phyloP scores from a whole-genome alignment of 2,329 filamentous ascomycete species.

The Verticillium nubilum region DNA sequence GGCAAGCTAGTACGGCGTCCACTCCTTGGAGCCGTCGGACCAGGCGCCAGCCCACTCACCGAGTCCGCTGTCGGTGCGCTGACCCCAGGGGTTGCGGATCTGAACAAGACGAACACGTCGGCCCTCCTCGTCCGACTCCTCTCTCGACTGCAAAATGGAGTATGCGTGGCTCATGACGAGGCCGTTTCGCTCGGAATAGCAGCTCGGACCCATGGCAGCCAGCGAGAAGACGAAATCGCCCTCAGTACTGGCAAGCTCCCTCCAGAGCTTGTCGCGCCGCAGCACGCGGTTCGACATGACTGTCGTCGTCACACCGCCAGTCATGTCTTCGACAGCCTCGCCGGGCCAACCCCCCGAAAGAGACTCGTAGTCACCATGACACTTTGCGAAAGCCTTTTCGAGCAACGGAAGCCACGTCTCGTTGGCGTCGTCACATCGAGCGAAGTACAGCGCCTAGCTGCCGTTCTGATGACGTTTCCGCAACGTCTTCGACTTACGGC shows the following conservation, averaged over 20 bases:
- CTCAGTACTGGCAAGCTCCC: conserved; percentile 60
- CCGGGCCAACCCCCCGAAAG: conserved; percentile 63
- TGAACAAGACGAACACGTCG: conserved; percentile 33
- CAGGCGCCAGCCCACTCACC: conserved; percentile 68
- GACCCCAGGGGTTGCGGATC: conserved; percentile 65
- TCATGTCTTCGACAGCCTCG: conserved; percentile 42
- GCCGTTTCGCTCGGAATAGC: conserved; percentile 28
- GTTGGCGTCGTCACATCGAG: conserved; percentile 61
- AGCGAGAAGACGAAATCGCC: conserved; percentile 59
- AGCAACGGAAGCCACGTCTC: conserved; percentile 71
- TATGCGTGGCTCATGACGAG: conserved; percentile 43
- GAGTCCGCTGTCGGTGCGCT: conserved; percentile 32
- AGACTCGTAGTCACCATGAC: conserved; percentile 64
- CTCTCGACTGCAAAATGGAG: conserved; percentile 42
- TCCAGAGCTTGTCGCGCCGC: conserved; percentile 66
- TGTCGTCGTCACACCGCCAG: conserved; percentile 51
- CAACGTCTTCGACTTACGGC: conserved; percentile 54
- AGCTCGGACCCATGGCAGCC: conserved; percentile 23
- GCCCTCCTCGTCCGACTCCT: conserved; percentile 34
- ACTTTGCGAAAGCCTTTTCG: conserved; percentile 74
- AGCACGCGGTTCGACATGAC: conserved; percentile 52
- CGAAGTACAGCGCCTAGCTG: conserved; percentile 64
- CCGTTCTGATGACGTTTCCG: conserved; percentile 60
- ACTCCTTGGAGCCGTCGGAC: conserved; percentile 76
- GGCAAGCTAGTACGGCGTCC: conserved; percentile 74